These are phyloP conservation scores for Chlorella sorokiniana DNA, from an alignment of 139 green algal genomes.

Conservation along the genomic window DNA sequence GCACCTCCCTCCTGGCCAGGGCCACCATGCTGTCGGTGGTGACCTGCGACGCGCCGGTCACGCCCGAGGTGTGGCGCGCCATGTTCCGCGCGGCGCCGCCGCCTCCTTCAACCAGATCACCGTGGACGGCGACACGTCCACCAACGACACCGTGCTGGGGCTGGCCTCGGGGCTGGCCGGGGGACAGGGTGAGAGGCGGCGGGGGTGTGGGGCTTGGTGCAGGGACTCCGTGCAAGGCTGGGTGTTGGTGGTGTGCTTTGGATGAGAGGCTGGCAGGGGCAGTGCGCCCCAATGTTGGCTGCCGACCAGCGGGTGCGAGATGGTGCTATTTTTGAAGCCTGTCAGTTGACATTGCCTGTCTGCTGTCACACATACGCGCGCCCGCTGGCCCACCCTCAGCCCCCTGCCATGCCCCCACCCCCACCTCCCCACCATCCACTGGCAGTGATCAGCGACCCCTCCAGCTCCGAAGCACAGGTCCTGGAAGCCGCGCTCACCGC, in stretches of 20 bases:
- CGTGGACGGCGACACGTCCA: constrained; percentile 86
- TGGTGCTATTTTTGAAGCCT: no score
- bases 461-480: constrained; percentile 60
- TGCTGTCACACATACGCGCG: not conserved
- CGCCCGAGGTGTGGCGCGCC: constrained; percentile 70
- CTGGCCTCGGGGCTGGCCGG: constrained; percentile 75
- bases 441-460: constrained; percentile 69
- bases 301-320: no score
- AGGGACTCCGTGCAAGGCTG: not conserved
- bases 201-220: not conserved
- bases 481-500: constrained; percentile 90
- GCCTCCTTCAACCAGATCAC: constrained; percentile 88
- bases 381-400: not conserved
- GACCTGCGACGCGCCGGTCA: constrained; percentile 92
- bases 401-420: no score
- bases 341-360: no score
- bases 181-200: constrained; percentile 7
- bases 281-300: not conserved
- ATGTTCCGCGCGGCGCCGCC: constrained; percentile 73
- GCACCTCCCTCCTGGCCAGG: not conserved
- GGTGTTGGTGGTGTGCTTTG: not conserved
- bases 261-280: not conserved
- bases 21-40: constrained; percentile 97
- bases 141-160: constrained; percentile 83
- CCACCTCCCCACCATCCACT: no score